A percentile compares a stretch with the other conserved stretches of the same genome.
Conservation (phyloP, 306 rosid species). For the Sicyos baderoa region DNA sequence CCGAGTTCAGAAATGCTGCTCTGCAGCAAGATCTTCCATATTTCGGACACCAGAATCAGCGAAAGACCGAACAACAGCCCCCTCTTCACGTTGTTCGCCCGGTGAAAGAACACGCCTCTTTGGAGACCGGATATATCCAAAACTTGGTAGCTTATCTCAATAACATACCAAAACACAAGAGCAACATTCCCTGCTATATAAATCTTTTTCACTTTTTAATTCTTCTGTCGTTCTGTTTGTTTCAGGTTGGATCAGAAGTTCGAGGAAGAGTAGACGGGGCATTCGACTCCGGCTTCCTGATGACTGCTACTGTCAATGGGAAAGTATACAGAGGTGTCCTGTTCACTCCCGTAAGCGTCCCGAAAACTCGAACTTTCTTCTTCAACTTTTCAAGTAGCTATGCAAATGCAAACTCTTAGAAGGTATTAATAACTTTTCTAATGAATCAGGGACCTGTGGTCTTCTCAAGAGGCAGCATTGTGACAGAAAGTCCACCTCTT, state of each 20-base stretch:
- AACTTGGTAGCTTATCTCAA: slow-evolving; percentile 12
- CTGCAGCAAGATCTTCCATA: slow-evolving; percentile 36
- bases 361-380: not conserved
- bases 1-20: not conserved
- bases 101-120: slow-evolving; percentile 19
- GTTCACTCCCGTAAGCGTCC: slow-evolving; percentile 68
- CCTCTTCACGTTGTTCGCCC: slow-evolving; percentile 27
- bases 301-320: slow-evolving; percentile 77
- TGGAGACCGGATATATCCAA: slow-evolving; percentile 14
- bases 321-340: slow-evolving; percentile 67
- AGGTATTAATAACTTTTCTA: not conserved
- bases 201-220: not conserved
- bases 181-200: not conserved
- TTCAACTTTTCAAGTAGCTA: not conserved
- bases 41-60: slow-evolving; percentile 35
- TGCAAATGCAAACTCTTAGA: not conserved
- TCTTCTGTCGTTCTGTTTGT: slow-evolving; percentile 17
- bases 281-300: slow-evolving; percentile 74
- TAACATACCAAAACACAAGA: not conserved
- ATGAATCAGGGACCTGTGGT: slow-evolving; percentile 47
- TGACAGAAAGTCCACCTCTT: slow-evolving; percentile 29
- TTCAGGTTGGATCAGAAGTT: slow-evolving; percentile 80
- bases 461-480: slow-evolving; percentile 28
- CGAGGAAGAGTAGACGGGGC: slow-evolving; percentile 78
- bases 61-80: slow-evolving; percentile 31